Evolutionary conservation across 345 rosid species (phyloP).

Genomic region (Lagerstroemia speciosa): DNA sequence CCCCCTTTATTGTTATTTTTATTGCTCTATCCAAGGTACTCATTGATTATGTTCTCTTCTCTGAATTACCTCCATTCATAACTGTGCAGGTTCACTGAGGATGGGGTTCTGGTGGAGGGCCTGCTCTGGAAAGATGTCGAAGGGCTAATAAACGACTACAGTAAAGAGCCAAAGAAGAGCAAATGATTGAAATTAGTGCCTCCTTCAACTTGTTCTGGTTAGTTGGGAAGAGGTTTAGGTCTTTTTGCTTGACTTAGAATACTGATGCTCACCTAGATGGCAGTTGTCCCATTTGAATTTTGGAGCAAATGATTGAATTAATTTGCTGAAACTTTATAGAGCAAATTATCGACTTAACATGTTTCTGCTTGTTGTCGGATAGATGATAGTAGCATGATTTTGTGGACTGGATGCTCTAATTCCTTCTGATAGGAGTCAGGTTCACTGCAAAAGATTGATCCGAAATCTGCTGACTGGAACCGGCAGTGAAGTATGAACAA

Average conservation of each 20-base stretch:
- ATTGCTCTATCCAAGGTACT: not conserved
- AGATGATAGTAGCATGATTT: not conserved
- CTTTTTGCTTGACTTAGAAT: not conserved
- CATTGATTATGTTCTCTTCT: not conserved
- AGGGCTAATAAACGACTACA: constrained; percentile 50
- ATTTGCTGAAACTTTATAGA: not conserved
- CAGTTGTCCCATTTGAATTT: not conserved
- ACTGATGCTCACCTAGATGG: not conserved
- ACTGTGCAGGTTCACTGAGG: constrained; percentile 73
- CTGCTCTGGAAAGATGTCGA: constrained; percentile 89
- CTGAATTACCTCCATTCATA: not conserved
- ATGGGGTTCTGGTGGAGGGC: constrained; percentile 87
- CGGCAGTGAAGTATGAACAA: not conserved
- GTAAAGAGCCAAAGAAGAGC: constrained; percentile 71
- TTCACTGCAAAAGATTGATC: not conserved
- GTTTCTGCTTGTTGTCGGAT: not conserved
- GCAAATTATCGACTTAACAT: not conserved
- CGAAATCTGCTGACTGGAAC: not conserved
- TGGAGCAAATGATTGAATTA: not conserved
- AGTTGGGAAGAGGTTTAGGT: not conserved
- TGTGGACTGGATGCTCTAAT: not conserved
- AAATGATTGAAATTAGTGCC: constrained; percentile 30
- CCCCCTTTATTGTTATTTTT: constrained; percentile 16
- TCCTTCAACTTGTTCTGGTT: not conserved
- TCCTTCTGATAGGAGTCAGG: not conserved